Percentiles rank a stretch among this genome's conserved stretches.
Evolutionary conservation across 441 rosid genomes (phyloP).

Genomic region (Geranium incanum): DNA sequence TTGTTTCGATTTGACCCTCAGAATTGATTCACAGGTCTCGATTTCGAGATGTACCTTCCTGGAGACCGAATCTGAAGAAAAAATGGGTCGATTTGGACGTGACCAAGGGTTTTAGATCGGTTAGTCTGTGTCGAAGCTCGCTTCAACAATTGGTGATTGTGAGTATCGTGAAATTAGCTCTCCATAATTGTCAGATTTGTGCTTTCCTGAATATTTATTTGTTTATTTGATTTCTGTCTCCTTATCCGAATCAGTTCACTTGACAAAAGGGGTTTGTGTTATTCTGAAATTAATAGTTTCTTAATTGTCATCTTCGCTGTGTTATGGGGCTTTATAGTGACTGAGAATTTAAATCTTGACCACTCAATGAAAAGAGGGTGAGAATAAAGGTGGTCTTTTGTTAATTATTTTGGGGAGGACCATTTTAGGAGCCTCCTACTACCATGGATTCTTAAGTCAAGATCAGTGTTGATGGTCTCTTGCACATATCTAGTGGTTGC

Average conservation of each 20-base stretch:
- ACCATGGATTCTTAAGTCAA: neutral
- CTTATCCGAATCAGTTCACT: neutral
- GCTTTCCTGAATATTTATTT: neutral
- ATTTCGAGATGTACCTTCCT: too few relatives aligned
- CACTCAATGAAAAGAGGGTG: conserved; percentile 1
- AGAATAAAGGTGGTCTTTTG: neutral
- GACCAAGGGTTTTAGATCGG: neutral
- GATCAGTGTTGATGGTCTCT: neutral
- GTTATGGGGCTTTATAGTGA: neutral
- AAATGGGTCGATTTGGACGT: neutral
- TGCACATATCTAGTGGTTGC: neutral
- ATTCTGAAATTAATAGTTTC: neutral
- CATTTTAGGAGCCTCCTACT: neutral
- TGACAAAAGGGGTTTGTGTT: neutral
- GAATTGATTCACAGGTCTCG: too few relatives aligned
- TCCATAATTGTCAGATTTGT: neutral
- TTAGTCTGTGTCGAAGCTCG: neutral
- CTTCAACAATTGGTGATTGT: neutral
- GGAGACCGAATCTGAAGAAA: neutral
- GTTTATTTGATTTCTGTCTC: neutral
- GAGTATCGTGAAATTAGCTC: neutral
- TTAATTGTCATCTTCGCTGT: neutral
- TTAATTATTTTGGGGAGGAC: neutral
- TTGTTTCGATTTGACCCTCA: too few relatives aligned
- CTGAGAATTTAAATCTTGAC: neutral